A percentile compares a stretch with the other conserved stretches of the same genome.
Conservation (phyloP, 2,329 filamentous ascomycete genomes). For the Pseudocercospora pini-densiflorae region DNA sequence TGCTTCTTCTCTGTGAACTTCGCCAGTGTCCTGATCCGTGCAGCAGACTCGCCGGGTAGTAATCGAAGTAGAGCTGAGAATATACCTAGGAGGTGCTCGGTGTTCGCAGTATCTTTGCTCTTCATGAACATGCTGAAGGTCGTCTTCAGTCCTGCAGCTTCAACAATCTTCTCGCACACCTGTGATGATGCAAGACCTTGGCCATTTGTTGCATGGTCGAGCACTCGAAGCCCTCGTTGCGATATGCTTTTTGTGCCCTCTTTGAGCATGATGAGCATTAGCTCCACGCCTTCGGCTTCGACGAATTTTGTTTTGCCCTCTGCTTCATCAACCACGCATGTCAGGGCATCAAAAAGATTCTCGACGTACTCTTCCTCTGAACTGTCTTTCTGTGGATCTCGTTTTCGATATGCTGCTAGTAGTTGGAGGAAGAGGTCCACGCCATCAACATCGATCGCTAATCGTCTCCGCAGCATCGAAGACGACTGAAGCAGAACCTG, state of each 20-base stretch:
- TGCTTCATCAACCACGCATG: slow-evolving; percentile 76
- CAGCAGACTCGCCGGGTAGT: slow-evolving; percentile 75
- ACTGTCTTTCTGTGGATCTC: slow-evolving; percentile 81
- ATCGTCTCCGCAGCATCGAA: slow-evolving; percentile 63
- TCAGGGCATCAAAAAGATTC: slow-evolving; percentile 86
- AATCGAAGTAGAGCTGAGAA: slow-evolving; percentile 81
- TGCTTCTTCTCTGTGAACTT: slow-evolving; percentile 98
- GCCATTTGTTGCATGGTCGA: slow-evolving; percentile 79
- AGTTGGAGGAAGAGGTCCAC: slow-evolving; percentile 82
- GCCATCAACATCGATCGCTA: slow-evolving; percentile 64
- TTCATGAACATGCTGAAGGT: slow-evolving; percentile 90
- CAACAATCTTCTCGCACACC: slow-evolving; percentile 77
- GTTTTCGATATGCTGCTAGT: slow-evolving; percentile 80
- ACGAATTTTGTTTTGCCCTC: slow-evolving; percentile 80
- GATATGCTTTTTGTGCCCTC: slow-evolving; percentile 84
- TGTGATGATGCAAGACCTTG: slow-evolving; percentile 48
- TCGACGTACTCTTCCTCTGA: slow-evolving; percentile 95
- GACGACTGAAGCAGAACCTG: slow-evolving; percentile 86
- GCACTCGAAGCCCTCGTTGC: slow-evolving; percentile 74
- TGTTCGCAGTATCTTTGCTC: slow-evolving; percentile 68
- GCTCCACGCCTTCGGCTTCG: slow-evolving; percentile 88
- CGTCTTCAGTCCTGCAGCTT: slow-evolving; percentile 82
- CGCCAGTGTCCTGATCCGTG: slow-evolving; percentile 81
- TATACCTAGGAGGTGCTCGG: slow-evolving; percentile 82
- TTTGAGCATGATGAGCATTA: slow-evolving; percentile 88